Evolutionary conservation across 768 basidiomycete genomes (phyloP).

Genomic region (Trametes elegans): DNA sequence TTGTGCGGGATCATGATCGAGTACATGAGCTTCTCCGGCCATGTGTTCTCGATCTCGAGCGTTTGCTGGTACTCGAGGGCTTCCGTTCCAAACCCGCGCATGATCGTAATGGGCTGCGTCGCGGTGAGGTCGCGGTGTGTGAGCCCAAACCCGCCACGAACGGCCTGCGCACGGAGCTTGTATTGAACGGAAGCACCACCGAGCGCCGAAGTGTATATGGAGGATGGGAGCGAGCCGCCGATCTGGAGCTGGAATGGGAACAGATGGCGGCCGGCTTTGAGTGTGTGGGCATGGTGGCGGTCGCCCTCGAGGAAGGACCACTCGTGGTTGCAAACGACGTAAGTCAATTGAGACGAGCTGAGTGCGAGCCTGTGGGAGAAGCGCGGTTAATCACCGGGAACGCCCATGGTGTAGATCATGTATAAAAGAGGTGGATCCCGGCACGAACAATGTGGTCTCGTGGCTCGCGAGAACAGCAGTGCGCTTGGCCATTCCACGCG

Average conservation of each 20-base stretch:
- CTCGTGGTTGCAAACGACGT: constrained; percentile 75
- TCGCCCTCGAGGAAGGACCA: constrained; percentile 92
- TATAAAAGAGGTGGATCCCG: constrained; percentile 14
- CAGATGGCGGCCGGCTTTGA: constrained; percentile 92
- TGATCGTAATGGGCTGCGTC: constrained; percentile 57
- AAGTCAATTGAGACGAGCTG: constrained; percentile 48
- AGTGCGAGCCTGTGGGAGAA: constrained; percentile 28
- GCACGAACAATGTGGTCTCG: neutral
- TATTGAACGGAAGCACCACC: constrained; percentile 75
- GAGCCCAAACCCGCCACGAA: constrained; percentile 66
- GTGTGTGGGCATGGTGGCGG: constrained; percentile 75
- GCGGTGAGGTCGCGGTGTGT: constrained; percentile 57
- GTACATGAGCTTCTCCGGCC: constrained; percentile 98
- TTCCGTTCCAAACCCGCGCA: constrained; percentile 74
- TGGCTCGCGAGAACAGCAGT: neutral
- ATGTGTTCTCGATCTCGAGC: constrained; percentile 93
- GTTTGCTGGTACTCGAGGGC: constrained; percentile 96
- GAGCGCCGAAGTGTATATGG: constrained; percentile 51
- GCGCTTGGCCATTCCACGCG: no score
- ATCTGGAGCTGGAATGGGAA: constrained; percentile 92
- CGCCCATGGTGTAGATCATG: neutral
- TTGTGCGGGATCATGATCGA: constrained; percentile 92
- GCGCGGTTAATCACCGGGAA: constrained; percentile 3
- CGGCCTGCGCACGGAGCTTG: constrained; percentile 85
- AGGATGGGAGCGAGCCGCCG: constrained; percentile 82